Conservation (phyloP, 2,329 filamentous ascomycete genomes). For the Xylariaceae sp. region DNA sequence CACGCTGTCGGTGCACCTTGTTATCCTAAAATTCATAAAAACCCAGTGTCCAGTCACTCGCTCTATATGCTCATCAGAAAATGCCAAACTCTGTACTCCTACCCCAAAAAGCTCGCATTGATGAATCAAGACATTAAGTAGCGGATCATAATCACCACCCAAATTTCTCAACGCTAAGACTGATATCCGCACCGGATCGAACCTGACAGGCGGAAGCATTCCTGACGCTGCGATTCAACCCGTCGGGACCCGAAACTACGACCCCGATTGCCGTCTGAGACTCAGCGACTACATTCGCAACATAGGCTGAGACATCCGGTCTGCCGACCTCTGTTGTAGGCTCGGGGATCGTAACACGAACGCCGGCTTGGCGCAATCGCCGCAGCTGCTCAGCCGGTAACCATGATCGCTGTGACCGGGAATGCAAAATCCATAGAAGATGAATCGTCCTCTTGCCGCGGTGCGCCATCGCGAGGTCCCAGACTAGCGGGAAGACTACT, state of each 20-base stretch:
- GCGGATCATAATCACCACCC: conserved; percentile 47
- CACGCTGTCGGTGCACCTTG: no score
- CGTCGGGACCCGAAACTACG: conserved; percentile 58
- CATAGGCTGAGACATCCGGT: conserved; percentile 46
- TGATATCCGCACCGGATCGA: conserved; percentile 44
- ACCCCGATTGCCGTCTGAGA: conserved; percentile 26
- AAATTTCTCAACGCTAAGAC: conserved; percentile 62
- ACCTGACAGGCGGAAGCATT: conserved; percentile 53
- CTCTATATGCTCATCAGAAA: no score
- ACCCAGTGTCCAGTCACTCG: no score
- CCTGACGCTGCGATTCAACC: conserved; percentile 55
- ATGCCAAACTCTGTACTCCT: no score
- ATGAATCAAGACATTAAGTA: no score
- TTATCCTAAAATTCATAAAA: no score
- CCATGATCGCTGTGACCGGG: conserved; percentile 51
- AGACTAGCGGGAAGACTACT: conserved; percentile 58
- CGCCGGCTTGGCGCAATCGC: conserved; percentile 45
- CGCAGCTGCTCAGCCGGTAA: conserved; percentile 45
- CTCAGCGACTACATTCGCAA: conserved; percentile 36
- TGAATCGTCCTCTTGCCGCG: conserved; percentile 36
- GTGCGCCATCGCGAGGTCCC: conserved; percentile 40
- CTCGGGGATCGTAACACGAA: conserved; percentile 50
- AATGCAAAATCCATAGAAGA: conserved; percentile 58
- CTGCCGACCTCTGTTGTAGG: conserved; percentile 51
- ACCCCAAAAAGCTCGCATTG: no score